Percentiles rank a stretch among this genome's conserved stretches.
These are phyloP conservation scores for Amphirosellinia nigrospora DNA, from an alignment of 495 filamentous ascomycete genomes.

Conservation along the genomic window DNA sequence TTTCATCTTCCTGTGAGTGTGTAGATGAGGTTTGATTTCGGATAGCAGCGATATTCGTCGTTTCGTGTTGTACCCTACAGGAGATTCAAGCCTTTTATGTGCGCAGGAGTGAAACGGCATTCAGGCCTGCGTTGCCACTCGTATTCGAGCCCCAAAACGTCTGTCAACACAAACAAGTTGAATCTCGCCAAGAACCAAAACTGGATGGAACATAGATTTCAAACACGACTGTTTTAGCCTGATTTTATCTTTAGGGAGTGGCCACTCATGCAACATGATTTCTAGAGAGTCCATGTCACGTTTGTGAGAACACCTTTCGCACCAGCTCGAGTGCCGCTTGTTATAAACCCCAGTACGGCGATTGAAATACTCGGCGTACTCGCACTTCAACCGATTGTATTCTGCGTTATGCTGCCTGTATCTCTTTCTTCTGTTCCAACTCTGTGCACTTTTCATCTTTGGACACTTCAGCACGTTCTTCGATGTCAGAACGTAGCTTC, in stretches of 20 bases:
- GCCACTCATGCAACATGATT: conserved; percentile 65
- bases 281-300: conserved; percentile 39
- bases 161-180: conserved; percentile 48
- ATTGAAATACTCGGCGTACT: conserved; percentile 30
- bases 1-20: conserved; percentile 44
- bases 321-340: conserved; percentile 16
- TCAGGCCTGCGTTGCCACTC: background rate
- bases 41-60: conserved; percentile 45
- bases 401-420: conserved; percentile 42
- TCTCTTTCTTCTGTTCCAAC: conserved; percentile 37
- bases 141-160: conserved; percentile 37
- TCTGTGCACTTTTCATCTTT: conserved; percentile 49
- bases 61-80: too few species aligned
- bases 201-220: conserved; percentile 55
- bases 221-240: conserved; percentile 59
- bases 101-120: background rate
- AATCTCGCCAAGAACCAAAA: conserved; percentile 60
- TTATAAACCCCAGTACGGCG: conserved; percentile 15
- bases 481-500: conserved; percentile 45
- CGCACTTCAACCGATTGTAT: conserved; percentile 33
- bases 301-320: conserved; percentile 37
- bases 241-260: conserved; percentile 48
- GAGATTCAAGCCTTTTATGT: background rate
- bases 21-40: conserved; percentile 46
- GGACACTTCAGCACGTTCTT: conserved; percentile 34